Base-by-base conservation (phyloP, 2,329 filamentous ascomycete genomes). In the Neonectria faginata region DNA sequence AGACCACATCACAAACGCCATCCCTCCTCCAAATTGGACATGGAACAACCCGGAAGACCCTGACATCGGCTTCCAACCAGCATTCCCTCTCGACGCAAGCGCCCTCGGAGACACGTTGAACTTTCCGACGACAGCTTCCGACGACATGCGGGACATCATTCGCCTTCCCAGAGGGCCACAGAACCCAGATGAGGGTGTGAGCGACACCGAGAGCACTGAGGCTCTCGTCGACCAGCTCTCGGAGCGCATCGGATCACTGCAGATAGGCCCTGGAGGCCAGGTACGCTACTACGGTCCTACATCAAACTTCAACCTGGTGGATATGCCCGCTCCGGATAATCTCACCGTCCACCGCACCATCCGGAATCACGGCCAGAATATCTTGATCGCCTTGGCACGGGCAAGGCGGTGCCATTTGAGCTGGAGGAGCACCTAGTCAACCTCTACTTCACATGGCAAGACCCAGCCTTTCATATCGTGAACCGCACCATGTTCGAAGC, bases 271-370 rank as follows among this genome's bases (percentile, higher is more conserved):
- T 0, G 73, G 65, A 16, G 73, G 73, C 3, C 62, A 66, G 4
- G 65, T 73, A 10, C 65, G 68, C 1, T 75, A 71, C 64, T 75
- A 68, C 20, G 72, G 73, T 0, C 73, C 73, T 2, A 75, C 73
- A 0, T 75, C 72, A 7, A 72, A 73, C 60, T 75, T 75, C 16
- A 72, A 71, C 29, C 64, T 75, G 3, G 65, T 73, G 2, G 66
- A 73, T 12, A 72, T 75, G 67, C 70, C 71, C 0, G 48, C 61
- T 0, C 66, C 69, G 1, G 73, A 75, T 10, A 67, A 63, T 18
- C 48, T 74, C 16, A 70, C 66, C 3, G 61, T 75, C 3, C 70
- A 74, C 48, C 70, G 73, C 6, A 74, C 70, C 5, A 64, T 74
- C 25, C 70, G 70, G 9, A 67, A 71, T 18, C 63, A 75, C 25